Evolutionary conservation across 1,284 basidiomycete genomes (phyloP).

Genomic region (Cryptococcus depauperatus): DNA sequence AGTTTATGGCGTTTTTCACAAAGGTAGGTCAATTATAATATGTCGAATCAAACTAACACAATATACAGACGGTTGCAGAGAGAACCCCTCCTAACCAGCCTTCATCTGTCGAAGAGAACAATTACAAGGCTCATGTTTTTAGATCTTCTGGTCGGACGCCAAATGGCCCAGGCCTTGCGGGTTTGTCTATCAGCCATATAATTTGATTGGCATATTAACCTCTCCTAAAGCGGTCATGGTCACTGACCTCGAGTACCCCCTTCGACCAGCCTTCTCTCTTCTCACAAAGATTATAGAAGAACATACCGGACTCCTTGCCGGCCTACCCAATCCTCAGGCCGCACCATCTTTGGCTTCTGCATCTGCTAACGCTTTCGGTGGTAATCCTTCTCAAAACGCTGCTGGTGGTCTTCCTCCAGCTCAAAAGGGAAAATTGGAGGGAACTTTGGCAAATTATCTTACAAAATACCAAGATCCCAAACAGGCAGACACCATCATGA

Average conservation of each 20-base stretch:
- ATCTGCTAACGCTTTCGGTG: constrained; percentile 37
- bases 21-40: constrained; percentile 47
- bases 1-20: constrained; percentile 85
- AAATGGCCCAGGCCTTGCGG: constrained; percentile 52
- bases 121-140: constrained; percentile 89
- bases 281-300: constrained; percentile 93
- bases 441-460: constrained; percentile 67
- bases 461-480: constrained; percentile 95
- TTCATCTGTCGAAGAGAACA: constrained; percentile 92
- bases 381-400: constrained; percentile 41
- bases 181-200: constrained; percentile 45
- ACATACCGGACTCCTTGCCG: constrained; percentile 63
- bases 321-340: constrained; percentile 42
- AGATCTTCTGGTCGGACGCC: constrained; percentile 35
- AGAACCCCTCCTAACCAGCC: constrained; percentile 77
- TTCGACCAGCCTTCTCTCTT: constrained; percentile 90
- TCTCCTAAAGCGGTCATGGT: constrained; percentile 68
- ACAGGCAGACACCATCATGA: constrained; percentile 98
- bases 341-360: constrained; percentile 37
- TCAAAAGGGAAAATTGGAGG: constrained; percentile 47
- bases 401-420: constrained; percentile 43
- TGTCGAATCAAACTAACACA: too few species aligned
- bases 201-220: not conserved
- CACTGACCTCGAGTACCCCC: constrained; percentile 92
- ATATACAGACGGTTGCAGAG: constrained; percentile 82